Percentiles rank a stretch among this genome's conserved stretches.
Evolutionary conservation across 371 early-diverging fungal species (phyloP).

Genomic region (Conidiobolus incongruus): DNA sequence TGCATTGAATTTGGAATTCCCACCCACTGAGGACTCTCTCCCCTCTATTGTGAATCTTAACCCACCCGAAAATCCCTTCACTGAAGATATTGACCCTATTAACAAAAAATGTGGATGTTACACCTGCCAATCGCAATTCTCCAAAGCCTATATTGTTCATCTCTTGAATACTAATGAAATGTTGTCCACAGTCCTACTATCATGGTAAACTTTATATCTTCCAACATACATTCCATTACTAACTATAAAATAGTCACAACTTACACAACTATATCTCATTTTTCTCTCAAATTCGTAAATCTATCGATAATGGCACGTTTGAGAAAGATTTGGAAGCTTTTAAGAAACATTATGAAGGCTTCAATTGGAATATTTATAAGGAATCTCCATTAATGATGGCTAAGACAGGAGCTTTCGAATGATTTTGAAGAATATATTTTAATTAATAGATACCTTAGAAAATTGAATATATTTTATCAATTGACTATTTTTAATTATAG

Average conservation of each 20-base stretch:
- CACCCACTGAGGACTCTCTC: too few species aligned
- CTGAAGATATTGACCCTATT: not conserved
- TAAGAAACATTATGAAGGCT: too few species aligned
- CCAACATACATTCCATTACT: too few species aligned
- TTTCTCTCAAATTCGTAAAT: not conserved
- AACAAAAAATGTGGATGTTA: not conserved
- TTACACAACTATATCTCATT: not conserved
- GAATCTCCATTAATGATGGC: too few species aligned
- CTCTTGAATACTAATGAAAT: constrained; percentile 3
- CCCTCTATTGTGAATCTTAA: not conserved
- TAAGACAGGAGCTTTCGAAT: too few species aligned
- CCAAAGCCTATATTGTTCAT: constrained; percentile 3
- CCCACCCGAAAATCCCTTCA: not conserved
- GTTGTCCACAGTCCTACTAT: not conserved
- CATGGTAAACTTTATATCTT: too few species aligned
- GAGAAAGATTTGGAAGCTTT: not conserved
- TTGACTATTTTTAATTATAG: too few species aligned
- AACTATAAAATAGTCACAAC: too few species aligned
- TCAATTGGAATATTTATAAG: too few species aligned
- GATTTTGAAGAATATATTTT: too few species aligned
- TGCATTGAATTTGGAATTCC: constrained; percentile 1
- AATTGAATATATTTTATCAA: too few species aligned
- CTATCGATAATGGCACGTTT: not conserved
- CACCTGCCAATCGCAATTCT: constrained; percentile 1
- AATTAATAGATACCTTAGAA: too few species aligned